These are phyloP conservation scores for Fusarium staphyleae DNA, from an alignment of 2,329 filamentous ascomycete genomes.

Conservation along the genomic window DNA sequence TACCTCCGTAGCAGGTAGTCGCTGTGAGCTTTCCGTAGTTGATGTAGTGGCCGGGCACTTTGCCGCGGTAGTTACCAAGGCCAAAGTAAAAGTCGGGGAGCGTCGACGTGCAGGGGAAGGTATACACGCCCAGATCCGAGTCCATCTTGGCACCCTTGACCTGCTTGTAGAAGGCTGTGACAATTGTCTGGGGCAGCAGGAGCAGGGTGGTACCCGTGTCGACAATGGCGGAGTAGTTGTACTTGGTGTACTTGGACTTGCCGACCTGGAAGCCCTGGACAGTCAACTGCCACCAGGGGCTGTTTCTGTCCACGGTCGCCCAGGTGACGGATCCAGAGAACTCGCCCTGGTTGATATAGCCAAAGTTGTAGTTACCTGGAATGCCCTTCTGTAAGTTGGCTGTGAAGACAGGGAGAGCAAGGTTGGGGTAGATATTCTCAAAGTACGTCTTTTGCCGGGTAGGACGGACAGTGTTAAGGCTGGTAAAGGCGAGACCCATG, in stretches of 20 bases:
- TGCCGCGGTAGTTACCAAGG: conserved; percentile 46
- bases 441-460: conserved; percentile 45
- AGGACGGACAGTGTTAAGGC: conserved; percentile 47
- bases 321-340: conserved; percentile 67
- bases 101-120: conserved; percentile 61
- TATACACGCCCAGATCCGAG: conserved; percentile 59
- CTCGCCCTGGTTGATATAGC: conserved; percentile 61
- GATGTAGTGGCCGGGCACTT: conserved; percentile 49
- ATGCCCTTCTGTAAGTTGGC: conserved; percentile 44
- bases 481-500: conserved; percentile 45
- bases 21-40: conserved; percentile 45
- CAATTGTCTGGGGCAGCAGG: conserved; percentile 61
- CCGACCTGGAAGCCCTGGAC: conserved; percentile 64
- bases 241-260: conserved; percentile 13
- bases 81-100: conserved; percentile 54
- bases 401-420: conserved; percentile 48
- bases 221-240: conserved; percentile 62
- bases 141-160: conserved; percentile 59
- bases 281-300: conserved; percentile 70
- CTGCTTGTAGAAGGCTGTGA: conserved; percentile 65
- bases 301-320: conserved; percentile 55
- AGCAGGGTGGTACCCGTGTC: conserved; percentile 76
- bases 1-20: conserved; percentile 47
- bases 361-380: conserved; percentile 52
- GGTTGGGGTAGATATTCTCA: conserved; percentile 44